A percentile compares a stretch with the other conserved stretches of the same genome.
Evolutionary conservation across 2,329 filamentous ascomycete genomes (phyloP).

Genomic region (Phoma sp.): DNA sequence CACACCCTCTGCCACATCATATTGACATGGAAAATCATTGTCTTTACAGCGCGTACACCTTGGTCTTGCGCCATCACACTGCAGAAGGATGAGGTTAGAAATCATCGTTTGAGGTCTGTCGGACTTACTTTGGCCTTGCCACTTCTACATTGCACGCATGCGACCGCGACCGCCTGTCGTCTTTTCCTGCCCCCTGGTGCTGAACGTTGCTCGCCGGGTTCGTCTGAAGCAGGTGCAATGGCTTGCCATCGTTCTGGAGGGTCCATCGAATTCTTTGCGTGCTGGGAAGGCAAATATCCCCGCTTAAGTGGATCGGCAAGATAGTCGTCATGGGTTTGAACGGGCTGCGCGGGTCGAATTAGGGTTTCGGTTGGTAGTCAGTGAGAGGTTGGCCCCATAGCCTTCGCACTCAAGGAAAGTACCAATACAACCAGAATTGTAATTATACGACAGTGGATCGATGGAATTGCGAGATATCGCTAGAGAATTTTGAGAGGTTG

Average conservation of each 20-base stretch:
- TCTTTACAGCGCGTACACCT: slow-evolving; percentile 30
- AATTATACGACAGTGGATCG: slow-evolving; percentile 1
- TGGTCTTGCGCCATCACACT: slow-evolving; percentile 34
- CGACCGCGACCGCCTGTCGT: slow-evolving; percentile 31
- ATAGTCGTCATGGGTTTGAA: slow-evolving; percentile 8
- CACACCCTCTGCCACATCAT: slow-evolving; percentile 34
- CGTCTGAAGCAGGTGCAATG: slow-evolving; percentile 34
- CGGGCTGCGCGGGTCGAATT: slow-evolving; percentile 1
- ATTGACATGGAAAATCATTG: slow-evolving; percentile 27
- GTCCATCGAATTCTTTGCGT: slow-evolving; percentile 23
- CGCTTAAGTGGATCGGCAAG: slow-evolving; percentile 14
- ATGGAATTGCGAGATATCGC: slow-evolving; percentile 8
- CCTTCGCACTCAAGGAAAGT: not conserved
- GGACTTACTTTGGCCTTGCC: slow-evolving; percentile 34
- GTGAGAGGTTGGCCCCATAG: not conserved
- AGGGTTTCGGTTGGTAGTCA: not conserved
- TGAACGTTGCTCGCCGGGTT: slow-evolving; percentile 27
- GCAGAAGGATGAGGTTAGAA: slow-evolving; percentile 2
- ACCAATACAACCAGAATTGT: not conserved
- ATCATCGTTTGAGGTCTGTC: not conserved
- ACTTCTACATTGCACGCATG: slow-evolving; percentile 31
- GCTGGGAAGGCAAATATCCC: not conserved
- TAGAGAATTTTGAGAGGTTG: slow-evolving; percentile 9
- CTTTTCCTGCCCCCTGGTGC: slow-evolving; percentile 25
- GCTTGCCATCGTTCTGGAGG: slow-evolving; percentile 30